Percentiles rank a stretch among this genome's conserved stretches.
phyloP scores from a whole-genome alignment of 352 stramenopile genomes.

The Pythium coloratum region DNA sequence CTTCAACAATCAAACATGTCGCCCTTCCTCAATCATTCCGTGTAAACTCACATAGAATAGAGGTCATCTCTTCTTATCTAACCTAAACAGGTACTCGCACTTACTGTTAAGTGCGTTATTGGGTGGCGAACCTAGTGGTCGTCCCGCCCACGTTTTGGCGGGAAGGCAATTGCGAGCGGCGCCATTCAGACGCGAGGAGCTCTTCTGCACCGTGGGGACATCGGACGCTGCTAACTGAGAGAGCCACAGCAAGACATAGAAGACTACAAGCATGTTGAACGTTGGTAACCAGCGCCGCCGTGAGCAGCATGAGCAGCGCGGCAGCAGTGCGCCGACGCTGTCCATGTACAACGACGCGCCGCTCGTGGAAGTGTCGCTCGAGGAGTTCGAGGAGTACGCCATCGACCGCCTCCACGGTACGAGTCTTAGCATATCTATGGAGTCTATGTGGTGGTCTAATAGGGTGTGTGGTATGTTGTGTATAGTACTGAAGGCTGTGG shows the following conservation, averaged over 20 bases:
- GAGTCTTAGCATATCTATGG: background rate
- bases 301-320: constrained; percentile 45
- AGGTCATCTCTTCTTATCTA: constrained; percentile 14
- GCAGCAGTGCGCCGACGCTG: constrained; percentile 62
- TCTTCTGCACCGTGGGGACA: background rate
- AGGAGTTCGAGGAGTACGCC: constrained; percentile 98
- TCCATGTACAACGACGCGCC: constrained; percentile 95
- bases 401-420: constrained; percentile 93
- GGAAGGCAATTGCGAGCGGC: constrained; percentile 28
- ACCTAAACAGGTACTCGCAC: background rate
- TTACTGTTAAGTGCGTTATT: constrained; percentile 15
- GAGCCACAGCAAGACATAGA: background rate
- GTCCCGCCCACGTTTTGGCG: constrained; percentile 30
- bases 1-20: constrained; percentile 26
- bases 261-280: constrained; percentile 64
- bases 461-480: background rate
- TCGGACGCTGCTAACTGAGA: no score
- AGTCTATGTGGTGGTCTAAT: background rate
- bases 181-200: constrained; percentile 2
- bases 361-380: constrained; percentile 94
- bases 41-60: background rate
- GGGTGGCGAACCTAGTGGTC: constrained; percentile 18
- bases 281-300: constrained; percentile 65
- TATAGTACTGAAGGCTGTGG: constrained; percentile 80
- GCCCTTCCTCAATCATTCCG: background rate